phyloP scores from a whole-genome alignment of 148 eudicot genomes.

The Amaranthus palmeri region DNA sequence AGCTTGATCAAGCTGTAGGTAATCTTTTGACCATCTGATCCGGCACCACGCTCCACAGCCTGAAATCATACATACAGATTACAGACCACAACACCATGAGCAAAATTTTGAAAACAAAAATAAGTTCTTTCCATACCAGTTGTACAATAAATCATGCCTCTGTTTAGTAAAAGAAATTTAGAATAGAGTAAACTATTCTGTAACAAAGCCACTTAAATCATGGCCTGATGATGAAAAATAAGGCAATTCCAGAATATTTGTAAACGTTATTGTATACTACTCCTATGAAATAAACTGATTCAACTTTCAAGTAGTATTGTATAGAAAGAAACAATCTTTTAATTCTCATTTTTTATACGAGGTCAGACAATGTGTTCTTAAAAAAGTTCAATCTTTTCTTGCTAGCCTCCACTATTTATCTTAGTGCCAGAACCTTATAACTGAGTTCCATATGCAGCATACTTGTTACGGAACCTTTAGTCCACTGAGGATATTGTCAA shows the following conservation, averaged over 20 bases:
- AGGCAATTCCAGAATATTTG: neutral
- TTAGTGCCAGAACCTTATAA: neutral
- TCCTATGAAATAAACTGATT: neutral
- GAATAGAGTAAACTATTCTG: neutral
- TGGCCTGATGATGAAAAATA: neutral
- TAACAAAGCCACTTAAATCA: neutral
- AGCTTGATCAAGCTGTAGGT: conserved; percentile 79
- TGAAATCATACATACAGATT: conserved; percentile 23
- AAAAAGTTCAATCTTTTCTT: neutral
- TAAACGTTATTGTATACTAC: neutral
- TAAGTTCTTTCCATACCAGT: neutral
- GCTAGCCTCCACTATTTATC: neutral
- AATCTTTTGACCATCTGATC: conserved; percentile 83
- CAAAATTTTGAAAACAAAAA: neutral
- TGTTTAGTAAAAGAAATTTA: too few species aligned
- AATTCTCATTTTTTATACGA: neutral
- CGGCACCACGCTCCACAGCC: conserved; percentile 95
- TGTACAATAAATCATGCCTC: neutral
- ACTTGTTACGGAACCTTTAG: too few species aligned
- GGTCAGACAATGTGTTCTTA: neutral
- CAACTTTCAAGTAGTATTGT: neutral
- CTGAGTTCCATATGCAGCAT: neutral
- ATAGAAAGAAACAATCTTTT: neutral
- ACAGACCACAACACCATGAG: neutral
- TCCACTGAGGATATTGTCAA: neutral